Percentiles rank a stretch among this genome's conserved stretches.
These are phyloP conservation scores for Psophocarpus tetragonolobus DNA, from an alignment of 306 rosid species.

Conservation along the genomic window DNA sequence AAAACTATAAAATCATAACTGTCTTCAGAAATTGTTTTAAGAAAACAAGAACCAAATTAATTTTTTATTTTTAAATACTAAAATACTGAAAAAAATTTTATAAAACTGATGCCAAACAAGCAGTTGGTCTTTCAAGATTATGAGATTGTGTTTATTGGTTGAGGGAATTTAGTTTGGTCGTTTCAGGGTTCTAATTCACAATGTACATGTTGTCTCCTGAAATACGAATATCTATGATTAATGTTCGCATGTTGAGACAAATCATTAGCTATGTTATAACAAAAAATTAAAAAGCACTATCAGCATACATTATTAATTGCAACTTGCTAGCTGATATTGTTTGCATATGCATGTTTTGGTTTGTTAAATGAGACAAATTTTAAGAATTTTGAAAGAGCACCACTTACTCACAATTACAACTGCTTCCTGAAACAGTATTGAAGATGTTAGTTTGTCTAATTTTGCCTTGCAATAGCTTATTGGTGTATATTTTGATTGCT, in stretches of 20 bases:
- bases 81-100: too few species aligned
- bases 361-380: neutral
- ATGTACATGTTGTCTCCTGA: conserved; percentile 2
- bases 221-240: neutral
- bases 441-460: neutral
- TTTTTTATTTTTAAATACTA: too few species aligned
- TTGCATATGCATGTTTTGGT: conserved; percentile 10
- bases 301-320: conserved; percentile 1
- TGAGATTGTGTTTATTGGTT: conserved; percentile 23
- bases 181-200: neutral
- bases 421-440: conserved; percentile 5
- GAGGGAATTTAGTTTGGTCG: conserved; percentile 3
- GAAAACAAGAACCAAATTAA: too few species aligned
- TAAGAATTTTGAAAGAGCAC: neutral
- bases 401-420: neutral
- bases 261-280: neutral
- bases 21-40: too few species aligned
- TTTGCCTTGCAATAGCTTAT: conserved; percentile 15
- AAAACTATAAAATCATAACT: too few species aligned
- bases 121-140: too few species aligned
- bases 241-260: conserved; percentile 18
- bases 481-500: conserved; percentile 4
- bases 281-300: neutral
- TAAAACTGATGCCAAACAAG: too few species aligned
- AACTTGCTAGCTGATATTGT: conserved; percentile 26